These are phyloP conservation scores for Amaranthus cruentus DNA, from an alignment of 148 eudicot genomes.

Conservation along the genomic window DNA sequence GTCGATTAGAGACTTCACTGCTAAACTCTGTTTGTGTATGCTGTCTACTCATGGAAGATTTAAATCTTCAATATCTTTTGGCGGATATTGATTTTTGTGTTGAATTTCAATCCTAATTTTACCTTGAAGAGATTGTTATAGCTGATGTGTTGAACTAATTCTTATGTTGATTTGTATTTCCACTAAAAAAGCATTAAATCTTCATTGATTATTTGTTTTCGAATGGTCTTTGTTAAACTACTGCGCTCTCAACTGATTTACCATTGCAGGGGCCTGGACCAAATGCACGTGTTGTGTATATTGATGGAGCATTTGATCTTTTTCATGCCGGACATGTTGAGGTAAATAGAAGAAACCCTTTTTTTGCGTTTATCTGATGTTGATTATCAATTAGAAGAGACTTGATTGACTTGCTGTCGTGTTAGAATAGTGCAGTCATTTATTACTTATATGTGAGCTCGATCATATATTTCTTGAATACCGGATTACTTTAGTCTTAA, in stretches of 20 bases:
- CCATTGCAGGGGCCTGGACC: slow-evolving; percentile 77
- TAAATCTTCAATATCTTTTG: no score
- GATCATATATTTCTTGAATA: not conserved
- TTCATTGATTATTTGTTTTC: not conserved
- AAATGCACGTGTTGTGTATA: slow-evolving; percentile 86
- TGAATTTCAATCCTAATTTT: no score
- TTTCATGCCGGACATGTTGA: slow-evolving; percentile 99
- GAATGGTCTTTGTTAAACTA: slow-evolving; percentile 3
- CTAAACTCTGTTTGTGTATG: not conserved
- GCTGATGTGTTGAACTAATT: no score
- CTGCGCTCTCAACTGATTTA: slow-evolving; percentile 10
- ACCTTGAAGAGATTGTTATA: no score
- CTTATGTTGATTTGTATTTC: not conserved
- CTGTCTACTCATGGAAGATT: not conserved
- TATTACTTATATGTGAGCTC: not conserved
- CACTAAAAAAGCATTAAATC: not conserved
- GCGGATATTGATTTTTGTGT: no score
- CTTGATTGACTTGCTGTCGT: not conserved
- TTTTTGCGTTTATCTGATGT: not conserved
- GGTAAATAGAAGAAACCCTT: slow-evolving; percentile 31
- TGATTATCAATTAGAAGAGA: slow-evolving; percentile 5
- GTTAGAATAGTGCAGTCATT: not conserved
- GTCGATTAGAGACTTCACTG: not conserved
- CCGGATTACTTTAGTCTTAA: not conserved
- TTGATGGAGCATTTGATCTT: slow-evolving; percentile 98